These are phyloP conservation scores for Leptoxyphium fumago DNA, from an alignment of 2,329 filamentous ascomycete species.

Conservation along the genomic window DNA sequence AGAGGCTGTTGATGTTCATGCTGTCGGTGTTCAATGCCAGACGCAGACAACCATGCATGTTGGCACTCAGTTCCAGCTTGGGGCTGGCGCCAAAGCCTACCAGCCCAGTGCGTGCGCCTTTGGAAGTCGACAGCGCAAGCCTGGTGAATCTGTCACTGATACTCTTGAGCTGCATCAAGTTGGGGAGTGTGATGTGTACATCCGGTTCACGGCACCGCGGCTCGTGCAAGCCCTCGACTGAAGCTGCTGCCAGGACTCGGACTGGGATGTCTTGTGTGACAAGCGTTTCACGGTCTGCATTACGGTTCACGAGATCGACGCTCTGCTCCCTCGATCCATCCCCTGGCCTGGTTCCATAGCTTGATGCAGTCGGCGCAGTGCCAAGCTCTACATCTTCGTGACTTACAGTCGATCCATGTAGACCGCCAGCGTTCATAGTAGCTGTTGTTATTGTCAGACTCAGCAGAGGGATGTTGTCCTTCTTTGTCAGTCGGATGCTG, in stretches of 20 bases:
- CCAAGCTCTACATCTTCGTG: conserved; percentile 12
- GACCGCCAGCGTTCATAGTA: conserved; percentile 37
- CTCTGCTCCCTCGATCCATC: conserved; percentile 10
- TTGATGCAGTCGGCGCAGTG: neutral
- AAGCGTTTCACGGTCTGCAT: conserved; percentile 63
- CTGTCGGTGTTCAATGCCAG: conserved; percentile 71
- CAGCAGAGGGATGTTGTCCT: conserved; percentile 71
- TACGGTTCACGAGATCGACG: conserved; percentile 32
- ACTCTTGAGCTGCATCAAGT: conserved; percentile 74
- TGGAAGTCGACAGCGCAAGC: conserved; percentile 42
- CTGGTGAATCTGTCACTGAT: conserved; percentile 94
- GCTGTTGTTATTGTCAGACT: conserved; percentile 79
- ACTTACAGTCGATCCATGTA: conserved; percentile 10
- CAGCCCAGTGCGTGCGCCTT: conserved; percentile 20
- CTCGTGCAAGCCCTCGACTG: conserved; percentile 87
- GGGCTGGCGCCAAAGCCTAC: conserved; percentile 26
- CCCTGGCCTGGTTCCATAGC: neutral
- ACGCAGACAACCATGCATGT: conserved; percentile 80
- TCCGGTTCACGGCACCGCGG: conserved; percentile 82
- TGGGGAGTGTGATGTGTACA: conserved; percentile 81
- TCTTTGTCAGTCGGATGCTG: conserved; percentile 81
- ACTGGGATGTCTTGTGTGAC: conserved; percentile 96
- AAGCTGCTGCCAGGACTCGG: conserved; percentile 67
- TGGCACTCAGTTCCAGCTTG: conserved; percentile 75
- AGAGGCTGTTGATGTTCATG: conserved; percentile 70